Evolutionary conservation across 2,329 filamentous ascomycete genomes (phyloP), one percentile per base, ranked within the genome.

Genomic region (Neurospora sp.): DNA sequence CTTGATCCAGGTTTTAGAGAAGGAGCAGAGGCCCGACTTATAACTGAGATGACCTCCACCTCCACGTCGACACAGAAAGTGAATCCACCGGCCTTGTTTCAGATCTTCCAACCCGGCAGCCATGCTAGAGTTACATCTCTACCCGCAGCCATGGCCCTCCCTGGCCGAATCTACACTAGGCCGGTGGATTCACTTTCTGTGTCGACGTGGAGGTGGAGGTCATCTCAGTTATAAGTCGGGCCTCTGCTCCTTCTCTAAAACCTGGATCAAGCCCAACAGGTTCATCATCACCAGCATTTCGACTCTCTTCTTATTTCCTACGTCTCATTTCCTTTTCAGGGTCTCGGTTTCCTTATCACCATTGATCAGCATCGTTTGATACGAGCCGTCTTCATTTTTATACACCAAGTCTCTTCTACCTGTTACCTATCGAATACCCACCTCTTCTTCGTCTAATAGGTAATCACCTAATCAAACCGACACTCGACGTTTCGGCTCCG

Each of bases 281-380:
- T 73, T 70, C 82, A 73, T 83, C 80, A 76, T 83, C 81, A 72
- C 10, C 52, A 17, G 7, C 15, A 80, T 23, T 80, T 80, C 78
- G 80, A 76, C 78, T 79, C 74, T 80, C 79, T 75, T 80, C 79
- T 76, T 80, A 80, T 77, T 75, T 76, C 70, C 71, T 73, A 73
- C 76, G 72, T 73, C 72, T 62, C 52, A 33, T 77, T 72, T 74
- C 73, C 73, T 76, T 71, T 70, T 70, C 62, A n/a, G 71, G 40
- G 38, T 70, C 68, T 70, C 76, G 73, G 74, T 73, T 76, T 72
- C 75, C 74, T 76, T 73, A 66, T 71, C 69, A 67, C 67, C 68
- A 70, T 70, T 71, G 68, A 68, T 73, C 72, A 69, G 58, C 58
- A 71, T 81, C 79, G 80, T 82, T 82, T 82, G 80, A 82, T 76